A percentile compares a stretch with the other conserved stretches of the same genome.
phyloP scores from a whole-genome alignment of 768 basidiomycete species.

The Lactarius indigo region DNA sequence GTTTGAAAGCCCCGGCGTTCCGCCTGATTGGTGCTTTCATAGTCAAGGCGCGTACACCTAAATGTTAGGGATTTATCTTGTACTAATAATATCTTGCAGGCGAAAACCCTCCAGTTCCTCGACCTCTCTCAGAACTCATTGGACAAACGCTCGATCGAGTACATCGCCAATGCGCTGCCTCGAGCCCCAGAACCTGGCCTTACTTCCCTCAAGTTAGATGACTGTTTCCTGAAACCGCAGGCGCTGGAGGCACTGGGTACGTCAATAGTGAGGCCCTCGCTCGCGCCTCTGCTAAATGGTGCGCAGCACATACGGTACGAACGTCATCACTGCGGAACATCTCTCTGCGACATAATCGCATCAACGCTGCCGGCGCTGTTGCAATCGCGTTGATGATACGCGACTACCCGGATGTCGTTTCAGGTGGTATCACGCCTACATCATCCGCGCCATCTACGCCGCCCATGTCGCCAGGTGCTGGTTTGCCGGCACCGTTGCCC shows the following conservation, averaged over 20 bases:
- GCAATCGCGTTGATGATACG: slow-evolving; percentile 94
- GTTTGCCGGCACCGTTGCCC: slow-evolving; percentile 34
- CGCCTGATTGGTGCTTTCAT: slow-evolving; percentile 77
- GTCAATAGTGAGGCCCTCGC: slow-evolving; percentile 29
- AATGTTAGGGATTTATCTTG: neutral
- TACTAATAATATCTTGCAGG: slow-evolving; percentile 40
- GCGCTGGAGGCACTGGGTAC: slow-evolving; percentile 78
- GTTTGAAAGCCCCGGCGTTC: slow-evolving; percentile 74
- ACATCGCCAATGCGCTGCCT: slow-evolving; percentile 68
- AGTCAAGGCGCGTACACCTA: slow-evolving; percentile 48
- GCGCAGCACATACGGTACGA: slow-evolving; percentile 74
- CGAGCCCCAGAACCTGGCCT: slow-evolving; percentile 51
- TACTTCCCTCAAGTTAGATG: slow-evolving; percentile 82
- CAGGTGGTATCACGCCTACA: slow-evolving; percentile 29
- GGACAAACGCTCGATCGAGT: slow-evolving; percentile 83
- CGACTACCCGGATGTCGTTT: slow-evolving; percentile 85
- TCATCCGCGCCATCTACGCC: slow-evolving; percentile 29
- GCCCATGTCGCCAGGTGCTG: slow-evolving; percentile 33
- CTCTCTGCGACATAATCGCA: slow-evolving; percentile 85
- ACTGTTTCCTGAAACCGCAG: slow-evolving; percentile 70
- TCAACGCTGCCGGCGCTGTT: slow-evolving; percentile 80
- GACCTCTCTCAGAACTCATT: slow-evolving; percentile 84
- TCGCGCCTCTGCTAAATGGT: slow-evolving; percentile 6
- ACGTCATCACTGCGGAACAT: slow-evolving; percentile 83
- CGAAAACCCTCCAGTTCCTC: slow-evolving; percentile 75